Evolutionary conservation across 208 protist genomes (phyloP).

Genomic region (Naegleria lovaniensis): DNA sequence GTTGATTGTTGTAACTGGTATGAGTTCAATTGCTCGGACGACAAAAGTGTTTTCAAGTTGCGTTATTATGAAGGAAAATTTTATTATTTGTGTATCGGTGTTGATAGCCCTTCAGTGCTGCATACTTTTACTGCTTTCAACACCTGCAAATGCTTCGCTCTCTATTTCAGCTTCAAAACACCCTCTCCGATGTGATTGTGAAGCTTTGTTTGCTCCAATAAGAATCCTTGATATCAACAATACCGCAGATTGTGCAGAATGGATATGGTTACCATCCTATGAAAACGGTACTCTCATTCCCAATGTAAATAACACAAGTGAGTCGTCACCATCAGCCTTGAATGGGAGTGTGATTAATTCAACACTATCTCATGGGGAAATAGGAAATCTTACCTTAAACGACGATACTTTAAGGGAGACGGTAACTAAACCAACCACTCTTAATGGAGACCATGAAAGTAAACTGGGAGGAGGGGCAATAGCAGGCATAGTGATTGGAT

Average conservation of each 20-base stretch:
- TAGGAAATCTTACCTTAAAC: not conserved
- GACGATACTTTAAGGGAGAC: not conserved
- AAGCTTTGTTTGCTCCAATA: not conserved
- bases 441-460: not conserved
- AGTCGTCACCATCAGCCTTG: not conserved
- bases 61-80: too few species aligned
- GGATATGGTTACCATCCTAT: not conserved
- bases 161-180: too few species aligned
- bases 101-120: too few species aligned
- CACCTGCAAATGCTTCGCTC: too few species aligned
- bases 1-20: too few species aligned
- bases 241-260: not conserved
- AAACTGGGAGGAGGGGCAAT: not conserved
- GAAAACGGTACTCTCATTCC: not conserved
- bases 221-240: not conserved
- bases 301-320: not conserved
- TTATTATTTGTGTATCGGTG: too few species aligned
- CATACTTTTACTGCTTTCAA: too few species aligned
- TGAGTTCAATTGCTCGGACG: too few species aligned
- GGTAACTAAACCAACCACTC: not conserved
- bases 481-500: not conserved
- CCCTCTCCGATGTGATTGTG: not conserved
- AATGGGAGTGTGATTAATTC: not conserved
- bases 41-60: too few species aligned
- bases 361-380: not conserved